Conservation (phyloP, 257 asterid species). For the Thymus mandschuricus region DNA sequence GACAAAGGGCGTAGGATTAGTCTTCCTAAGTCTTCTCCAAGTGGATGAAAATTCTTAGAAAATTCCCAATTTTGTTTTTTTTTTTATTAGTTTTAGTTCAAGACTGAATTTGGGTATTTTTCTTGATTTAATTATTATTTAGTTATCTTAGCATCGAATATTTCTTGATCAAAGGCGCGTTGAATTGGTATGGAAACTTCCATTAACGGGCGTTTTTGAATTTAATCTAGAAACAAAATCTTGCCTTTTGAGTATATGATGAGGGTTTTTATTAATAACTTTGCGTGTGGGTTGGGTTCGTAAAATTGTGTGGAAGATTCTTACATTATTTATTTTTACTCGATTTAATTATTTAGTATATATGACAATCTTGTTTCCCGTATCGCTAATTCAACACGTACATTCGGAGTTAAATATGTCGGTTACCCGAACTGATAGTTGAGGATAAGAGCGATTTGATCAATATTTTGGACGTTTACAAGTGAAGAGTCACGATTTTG, state of each 20-base stretch:
- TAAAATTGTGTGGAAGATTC: not conserved
- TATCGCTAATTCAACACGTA: too few relatives aligned
- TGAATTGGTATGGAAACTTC: conserved; percentile 16
- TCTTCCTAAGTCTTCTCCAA: conserved; percentile 35
- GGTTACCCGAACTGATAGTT: not conserved
- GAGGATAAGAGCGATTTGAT: not conserved
- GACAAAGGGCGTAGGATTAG: conserved; percentile 27
- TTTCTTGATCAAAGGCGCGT: conserved; percentile 34
- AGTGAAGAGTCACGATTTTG: not conserved
- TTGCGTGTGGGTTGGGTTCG: not conserved
- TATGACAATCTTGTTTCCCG: too few relatives aligned
- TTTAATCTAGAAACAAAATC: not conserved
- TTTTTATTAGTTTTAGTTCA: not conserved
- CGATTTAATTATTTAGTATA: too few relatives aligned
- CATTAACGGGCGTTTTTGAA: not conserved
- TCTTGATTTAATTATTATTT: too few relatives aligned
- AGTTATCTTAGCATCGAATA: conserved; percentile 17
- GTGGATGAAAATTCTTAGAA: conserved; percentile 43
- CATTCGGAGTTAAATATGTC: too few relatives aligned
- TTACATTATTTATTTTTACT: too few relatives aligned
- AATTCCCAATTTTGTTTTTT: conserved; percentile 46
- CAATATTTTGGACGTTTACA: conserved; percentile 2
- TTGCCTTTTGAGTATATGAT: not conserved
- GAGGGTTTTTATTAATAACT: not conserved
- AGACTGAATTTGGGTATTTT: too few relatives aligned